These are phyloP conservation scores for Russula abietina DNA, from an alignment of 768 basidiomycete species.

Conservation along the genomic window DNA sequence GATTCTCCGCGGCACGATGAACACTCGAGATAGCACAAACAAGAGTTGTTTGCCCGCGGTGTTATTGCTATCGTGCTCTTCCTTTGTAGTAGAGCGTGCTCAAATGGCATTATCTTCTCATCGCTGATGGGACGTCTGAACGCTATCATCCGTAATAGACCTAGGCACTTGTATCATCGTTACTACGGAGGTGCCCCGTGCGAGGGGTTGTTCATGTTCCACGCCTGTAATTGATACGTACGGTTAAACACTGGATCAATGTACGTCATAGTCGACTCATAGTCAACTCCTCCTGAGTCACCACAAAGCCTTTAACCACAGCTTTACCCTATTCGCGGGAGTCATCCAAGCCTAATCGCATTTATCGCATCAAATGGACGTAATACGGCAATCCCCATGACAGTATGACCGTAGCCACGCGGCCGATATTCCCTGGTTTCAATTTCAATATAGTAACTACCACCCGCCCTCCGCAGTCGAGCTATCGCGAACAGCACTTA, in stretches of 20 bases:
- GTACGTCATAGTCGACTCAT: background rate
- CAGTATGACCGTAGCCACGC: background rate
- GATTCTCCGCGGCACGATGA: slow-evolving; percentile 35
- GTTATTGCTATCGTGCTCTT: too few species aligned
- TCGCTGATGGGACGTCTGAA: background rate
- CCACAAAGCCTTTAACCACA: too few species aligned
- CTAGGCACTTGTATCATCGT: too few species aligned
- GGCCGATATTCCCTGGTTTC: background rate
- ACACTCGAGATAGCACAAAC: background rate
- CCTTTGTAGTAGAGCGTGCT: background rate
- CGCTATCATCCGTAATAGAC: background rate
- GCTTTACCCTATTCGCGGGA: too few species aligned
- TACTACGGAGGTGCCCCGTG: too few species aligned
- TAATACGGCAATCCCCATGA: background rate
- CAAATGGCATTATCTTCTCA: background rate
- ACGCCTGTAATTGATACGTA: background rate
- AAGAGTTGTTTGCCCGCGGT: background rate
- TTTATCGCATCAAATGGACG: background rate
- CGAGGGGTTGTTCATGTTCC: too few species aligned
- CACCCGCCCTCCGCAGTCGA: background rate
- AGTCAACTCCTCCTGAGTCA: background rate
- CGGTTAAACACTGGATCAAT: background rate
- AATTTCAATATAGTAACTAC: background rate
- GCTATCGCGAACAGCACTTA: background rate
- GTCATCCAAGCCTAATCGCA: background rate